Evolutionary conservation across 352 stramenopile genomes (phyloP), one percentile per base, ranked within the genome.

Genomic region (Blastocystis sp.): DNA sequence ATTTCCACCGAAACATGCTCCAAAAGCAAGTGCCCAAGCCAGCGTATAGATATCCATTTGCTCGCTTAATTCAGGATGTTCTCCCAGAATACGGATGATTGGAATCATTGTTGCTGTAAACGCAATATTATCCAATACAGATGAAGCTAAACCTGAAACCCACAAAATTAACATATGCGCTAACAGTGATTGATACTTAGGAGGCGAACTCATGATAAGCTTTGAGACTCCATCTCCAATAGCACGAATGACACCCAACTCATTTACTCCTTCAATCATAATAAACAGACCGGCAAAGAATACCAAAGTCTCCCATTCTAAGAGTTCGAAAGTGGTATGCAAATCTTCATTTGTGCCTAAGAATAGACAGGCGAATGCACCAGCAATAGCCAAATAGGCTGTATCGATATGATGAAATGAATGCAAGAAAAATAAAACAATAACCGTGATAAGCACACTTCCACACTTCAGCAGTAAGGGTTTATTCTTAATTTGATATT

Each of bases 71-170:
- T 90, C 90, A n/a, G 91, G 53, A 58, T 92, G 88, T 66, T 91
- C 82, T 0, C 84, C 73, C 0, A 93, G 59, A 87, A 93, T 91
- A n/a, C 76, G 75, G 19, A 93, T 87, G 7, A 93, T 81, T 17
- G 92, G 92, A 59, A 93, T 92, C 92, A 93, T 93, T 0, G 92
- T 93, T 0, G 92, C 91, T 35, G 92, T 93, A 88, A 92, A 93
- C 9, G 91, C 87, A 35, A 92, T 91, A 64, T 90, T 91, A 51
- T 91, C 78, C 35, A 90, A 58, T 33, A 90, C 58, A 17, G 56
- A 90, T 0, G 66, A 80, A 1, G 66, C 66, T 69, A 93, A 90
- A 2, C 90, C 91, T 77, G 90, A 92, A 1, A 93, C 91, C 92
- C 92, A 93, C 22, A 93, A 51, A 90, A 93, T 91, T 33, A 89